These are phyloP conservation scores for Ramaria sp. DNA, from an alignment of 768 basidiomycete species.

Conservation along the genomic window DNA sequence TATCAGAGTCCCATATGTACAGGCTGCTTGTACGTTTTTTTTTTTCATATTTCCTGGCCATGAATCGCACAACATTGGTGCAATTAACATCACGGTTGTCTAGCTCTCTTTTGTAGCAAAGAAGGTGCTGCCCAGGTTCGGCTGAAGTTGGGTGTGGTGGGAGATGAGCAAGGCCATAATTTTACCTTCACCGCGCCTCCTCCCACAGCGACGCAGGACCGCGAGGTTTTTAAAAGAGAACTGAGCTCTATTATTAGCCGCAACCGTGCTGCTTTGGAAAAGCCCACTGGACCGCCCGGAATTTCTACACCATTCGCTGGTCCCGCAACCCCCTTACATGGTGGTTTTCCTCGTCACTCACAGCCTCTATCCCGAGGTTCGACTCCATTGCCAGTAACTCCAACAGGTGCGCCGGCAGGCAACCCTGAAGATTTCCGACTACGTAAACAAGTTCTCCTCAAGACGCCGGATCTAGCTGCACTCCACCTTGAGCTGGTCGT, in stretches of 20 bases:
- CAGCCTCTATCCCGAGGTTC: slow-evolving; percentile 47
- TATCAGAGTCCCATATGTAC: slow-evolving; percentile 49
- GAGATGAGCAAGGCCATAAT: slow-evolving; percentile 66
- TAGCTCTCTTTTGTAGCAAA: slow-evolving; percentile 81
- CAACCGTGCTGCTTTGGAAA: slow-evolving; percentile 41
- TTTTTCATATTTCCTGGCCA: slow-evolving; percentile 13
- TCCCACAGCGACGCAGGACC: slow-evolving; percentile 52
- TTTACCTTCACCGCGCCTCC: slow-evolving; percentile 72
- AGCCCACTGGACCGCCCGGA: slow-evolving; percentile 13
- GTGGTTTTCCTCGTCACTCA: slow-evolving; percentile 46
- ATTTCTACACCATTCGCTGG: slow-evolving; percentile 12
- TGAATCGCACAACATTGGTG: slow-evolving; percentile 8
- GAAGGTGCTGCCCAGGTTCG: slow-evolving; percentile 71
- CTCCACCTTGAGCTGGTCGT: slow-evolving; percentile 88
- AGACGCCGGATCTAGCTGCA: slow-evolving; percentile 64
- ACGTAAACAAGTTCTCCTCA: slow-evolving; percentile 68
- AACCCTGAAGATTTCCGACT: slow-evolving; percentile 60
- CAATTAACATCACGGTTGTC: not conserved
- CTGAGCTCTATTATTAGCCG: slow-evolving; percentile 66
- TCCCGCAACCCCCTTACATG: slow-evolving; percentile 24
- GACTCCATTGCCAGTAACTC: slow-evolving; percentile 38
- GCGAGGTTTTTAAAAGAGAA: slow-evolving; percentile 76
- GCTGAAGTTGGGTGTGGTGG: slow-evolving; percentile 60
- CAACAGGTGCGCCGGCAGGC: slow-evolving; percentile 42
- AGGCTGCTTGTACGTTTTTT: slow-evolving; percentile 47